Conservation (phyloP, 768 basidiomycete genomes). For the Leccinum disarticulatum region DNA sequence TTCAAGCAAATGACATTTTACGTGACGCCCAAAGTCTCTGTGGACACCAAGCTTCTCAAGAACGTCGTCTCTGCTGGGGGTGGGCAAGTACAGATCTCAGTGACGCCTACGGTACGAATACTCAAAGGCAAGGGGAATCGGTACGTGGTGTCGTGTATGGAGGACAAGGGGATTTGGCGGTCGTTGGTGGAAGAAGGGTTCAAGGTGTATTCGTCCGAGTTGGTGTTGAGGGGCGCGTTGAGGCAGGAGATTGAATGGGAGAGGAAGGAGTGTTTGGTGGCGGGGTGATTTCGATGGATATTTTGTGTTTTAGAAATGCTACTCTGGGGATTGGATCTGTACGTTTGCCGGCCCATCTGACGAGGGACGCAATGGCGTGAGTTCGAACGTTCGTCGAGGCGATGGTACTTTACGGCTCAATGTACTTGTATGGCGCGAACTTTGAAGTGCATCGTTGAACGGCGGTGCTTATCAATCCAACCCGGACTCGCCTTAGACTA, state of each 20-base stretch:
- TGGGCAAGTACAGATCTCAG: conserved; percentile 57
- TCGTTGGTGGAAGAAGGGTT: conserved; percentile 51
- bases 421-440: too few species aligned
- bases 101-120: conserved; percentile 55
- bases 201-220: conserved; percentile 66
- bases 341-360: not conserved
- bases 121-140: conserved; percentile 49
- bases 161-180: conserved; percentile 67
- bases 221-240: conserved; percentile 62
- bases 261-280: conserved; percentile 30
- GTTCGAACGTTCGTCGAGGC: too few species aligned
- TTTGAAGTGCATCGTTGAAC: too few species aligned
- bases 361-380: not conserved
- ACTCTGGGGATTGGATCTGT: not conserved
- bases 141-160: conserved; percentile 63
- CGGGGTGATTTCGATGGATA: conserved; percentile 1
- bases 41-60: conserved; percentile 62
- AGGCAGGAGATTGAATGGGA: conserved; percentile 71
- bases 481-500: too few species aligned
- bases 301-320: not conserved
- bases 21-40: conserved; percentile 61
- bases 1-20: conserved; percentile 72
- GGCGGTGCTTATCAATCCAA: too few species aligned
- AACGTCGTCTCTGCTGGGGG: conserved; percentile 69
- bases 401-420: too few species aligned